Percentiles rank a stretch among this genome's conserved stretches.
These are phyloP conservation scores for Cucurbita argyrosperma DNA, from an alignment of 306 rosid species.

Conservation along the genomic window DNA sequence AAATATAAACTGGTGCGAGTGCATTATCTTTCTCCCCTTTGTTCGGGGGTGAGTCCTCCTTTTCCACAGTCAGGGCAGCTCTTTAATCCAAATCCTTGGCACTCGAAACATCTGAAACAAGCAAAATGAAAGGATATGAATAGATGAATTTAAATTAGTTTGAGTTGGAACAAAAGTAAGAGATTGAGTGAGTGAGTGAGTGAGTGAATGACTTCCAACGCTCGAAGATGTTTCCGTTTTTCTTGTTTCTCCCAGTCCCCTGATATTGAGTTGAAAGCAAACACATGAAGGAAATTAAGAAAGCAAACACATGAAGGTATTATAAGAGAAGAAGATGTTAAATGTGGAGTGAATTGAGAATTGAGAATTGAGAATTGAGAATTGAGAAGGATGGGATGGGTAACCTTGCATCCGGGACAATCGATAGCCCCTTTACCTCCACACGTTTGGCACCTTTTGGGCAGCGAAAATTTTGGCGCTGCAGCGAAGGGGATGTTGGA, in stretches of 20 bases:
- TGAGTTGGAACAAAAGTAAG: neutral
- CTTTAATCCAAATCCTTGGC: slow-evolving; percentile 86
- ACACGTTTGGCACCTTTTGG: slow-evolving; percentile 32
- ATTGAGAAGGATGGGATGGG: neutral
- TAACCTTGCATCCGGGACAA: slow-evolving; percentile 78
- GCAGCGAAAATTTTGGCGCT: neutral
- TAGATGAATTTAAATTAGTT: neutral
- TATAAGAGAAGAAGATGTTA: no score
- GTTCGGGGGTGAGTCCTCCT: slow-evolving; percentile 87
- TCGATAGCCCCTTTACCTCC: slow-evolving; percentile 64
- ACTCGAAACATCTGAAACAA: slow-evolving; percentile 47
- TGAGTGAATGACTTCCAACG: slow-evolving; percentile 63
- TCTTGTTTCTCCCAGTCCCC: slow-evolving; percentile 83
- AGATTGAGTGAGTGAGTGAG: neutral
- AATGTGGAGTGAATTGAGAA: no score
- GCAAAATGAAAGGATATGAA: neutral
- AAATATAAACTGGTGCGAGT: neutral
- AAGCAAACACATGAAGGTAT: no score
- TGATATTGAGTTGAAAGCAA: slow-evolving; percentile 1
- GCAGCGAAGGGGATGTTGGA: neutral
- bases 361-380: neutral
- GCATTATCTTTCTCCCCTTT: slow-evolving; percentile 75
- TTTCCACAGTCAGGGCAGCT: slow-evolving; percentile 67
- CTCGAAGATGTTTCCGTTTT: slow-evolving; percentile 83
- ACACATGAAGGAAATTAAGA: neutral